phyloP scores from a whole-genome alignment of 192 early-diverging fungal species.

The Chytriomyces confervae region DNA sequence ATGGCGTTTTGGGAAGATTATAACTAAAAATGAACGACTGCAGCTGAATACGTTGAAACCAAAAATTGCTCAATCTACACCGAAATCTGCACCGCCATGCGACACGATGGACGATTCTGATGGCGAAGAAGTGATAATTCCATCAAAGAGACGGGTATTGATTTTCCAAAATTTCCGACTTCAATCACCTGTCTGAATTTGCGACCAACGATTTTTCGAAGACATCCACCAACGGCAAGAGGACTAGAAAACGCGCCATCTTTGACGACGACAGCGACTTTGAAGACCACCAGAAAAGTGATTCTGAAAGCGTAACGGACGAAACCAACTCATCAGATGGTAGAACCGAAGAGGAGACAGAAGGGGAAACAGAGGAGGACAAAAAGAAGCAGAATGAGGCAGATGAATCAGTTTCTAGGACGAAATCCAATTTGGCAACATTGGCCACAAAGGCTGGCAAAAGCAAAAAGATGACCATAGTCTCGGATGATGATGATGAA shows the following conservation, averaged over 20 bases:
- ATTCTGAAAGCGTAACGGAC: neutral
- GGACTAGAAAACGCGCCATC: neutral
- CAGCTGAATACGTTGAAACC: neutral
- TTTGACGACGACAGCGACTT: conserved; percentile 20
- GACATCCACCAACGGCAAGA: neutral
- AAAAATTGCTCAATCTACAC: neutral
- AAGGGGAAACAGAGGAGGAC: neutral
- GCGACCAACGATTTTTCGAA: neutral
- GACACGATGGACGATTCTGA: neutral
- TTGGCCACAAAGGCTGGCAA: neutral
- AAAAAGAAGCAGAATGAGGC: neutral
- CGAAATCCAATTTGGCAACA: neutral
- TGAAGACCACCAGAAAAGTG: neutral
- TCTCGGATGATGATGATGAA: conserved; percentile 2
- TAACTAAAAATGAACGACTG: no score
- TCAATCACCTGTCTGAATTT: no score
- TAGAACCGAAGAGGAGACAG: neutral
- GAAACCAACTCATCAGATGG: neutral
- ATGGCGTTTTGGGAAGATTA: no score
- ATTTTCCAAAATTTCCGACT: no score
- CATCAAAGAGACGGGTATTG: neutral
- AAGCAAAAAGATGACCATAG: neutral
- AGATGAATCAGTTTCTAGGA: neutral
- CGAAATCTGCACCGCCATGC: neutral
- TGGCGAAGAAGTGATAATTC: neutral